Percentiles rank a stretch among this genome's conserved stretches.
Conservation (phyloP, 352 stramenopile species). For the Aphanomyces stellatus region DNA sequence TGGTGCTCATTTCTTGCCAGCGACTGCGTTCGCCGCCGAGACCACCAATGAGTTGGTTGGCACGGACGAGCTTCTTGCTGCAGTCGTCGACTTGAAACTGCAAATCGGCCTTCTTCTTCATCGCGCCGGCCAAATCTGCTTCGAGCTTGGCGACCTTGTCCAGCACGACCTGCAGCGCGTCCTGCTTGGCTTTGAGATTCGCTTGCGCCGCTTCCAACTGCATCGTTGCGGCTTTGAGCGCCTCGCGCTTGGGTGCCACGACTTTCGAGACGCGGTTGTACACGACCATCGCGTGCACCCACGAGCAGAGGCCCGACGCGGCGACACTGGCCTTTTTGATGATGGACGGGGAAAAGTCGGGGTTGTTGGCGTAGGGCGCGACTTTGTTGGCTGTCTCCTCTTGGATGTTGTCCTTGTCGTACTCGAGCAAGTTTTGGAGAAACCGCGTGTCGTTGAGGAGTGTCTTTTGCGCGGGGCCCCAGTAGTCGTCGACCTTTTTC, state of each 20-base stretch:
- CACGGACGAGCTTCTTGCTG: conserved; percentile 85
- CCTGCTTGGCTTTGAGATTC: conserved; percentile 85
- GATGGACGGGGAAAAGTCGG: conserved; percentile 90
- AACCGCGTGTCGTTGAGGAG: conserved; percentile 90
- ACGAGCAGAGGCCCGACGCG: conserved; percentile 90
- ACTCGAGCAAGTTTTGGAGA: conserved; percentile 89
- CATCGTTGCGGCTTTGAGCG: conserved; percentile 82
- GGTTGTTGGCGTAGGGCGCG: conserved; percentile 64
- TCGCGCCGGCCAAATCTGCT: conserved; percentile 79
- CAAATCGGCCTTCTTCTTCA: conserved; percentile 89
- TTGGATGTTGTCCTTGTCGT: conserved; percentile 94
- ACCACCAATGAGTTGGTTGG: conserved; percentile 90
- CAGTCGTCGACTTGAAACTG: conserved; percentile 90
- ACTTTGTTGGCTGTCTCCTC: conserved; percentile 89
- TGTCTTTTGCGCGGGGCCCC: conserved; percentile 88
- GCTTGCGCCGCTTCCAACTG: conserved; percentile 80
- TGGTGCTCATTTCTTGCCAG: conserved; percentile 86
- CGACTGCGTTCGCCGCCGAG: conserved; percentile 89
- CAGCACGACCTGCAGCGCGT: conserved; percentile 85
- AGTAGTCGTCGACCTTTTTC: conserved; percentile 94
- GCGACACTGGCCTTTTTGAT: conserved; percentile 92
- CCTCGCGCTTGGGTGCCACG: conserved; percentile 89
- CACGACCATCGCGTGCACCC: conserved; percentile 95
- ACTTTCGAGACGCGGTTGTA: conserved; percentile 92
- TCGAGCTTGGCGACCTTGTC: conserved; percentile 88